These are phyloP conservation scores for Schizochytrium sp. DNA, from an alignment of 108 stramenopile species.

Conservation along the genomic window DNA sequence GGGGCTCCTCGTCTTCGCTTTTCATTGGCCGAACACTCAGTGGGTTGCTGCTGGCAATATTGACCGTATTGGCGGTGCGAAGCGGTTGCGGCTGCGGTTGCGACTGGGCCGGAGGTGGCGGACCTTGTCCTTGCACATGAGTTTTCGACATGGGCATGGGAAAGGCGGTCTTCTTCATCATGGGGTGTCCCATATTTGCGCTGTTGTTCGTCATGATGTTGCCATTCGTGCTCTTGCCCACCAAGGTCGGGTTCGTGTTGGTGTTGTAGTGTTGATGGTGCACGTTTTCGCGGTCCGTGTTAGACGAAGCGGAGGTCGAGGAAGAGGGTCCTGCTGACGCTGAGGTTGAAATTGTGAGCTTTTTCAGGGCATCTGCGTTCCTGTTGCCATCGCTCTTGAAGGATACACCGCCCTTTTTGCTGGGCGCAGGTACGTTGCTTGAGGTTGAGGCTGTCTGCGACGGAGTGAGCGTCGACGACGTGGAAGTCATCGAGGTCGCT, in stretches of 20 bases:
- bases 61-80: background rate
- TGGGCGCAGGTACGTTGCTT: too few relatives aligned
- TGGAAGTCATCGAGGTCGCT: too few relatives aligned
- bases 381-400: too few relatives aligned
- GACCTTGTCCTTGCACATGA: background rate
- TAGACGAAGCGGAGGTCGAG: background rate
- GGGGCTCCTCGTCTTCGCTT: background rate
- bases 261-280: background rate
- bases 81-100: background rate
- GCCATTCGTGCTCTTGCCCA: background rate
- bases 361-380: too few relatives aligned
- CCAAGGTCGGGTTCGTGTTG: background rate
- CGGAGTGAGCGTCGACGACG: too few relatives aligned
- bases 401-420: too few relatives aligned
- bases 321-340: background rate
- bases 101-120: background rate
- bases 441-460: too few relatives aligned
- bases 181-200: background rate
- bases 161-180: background rate
- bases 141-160: background rate
- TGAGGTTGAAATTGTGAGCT: too few relatives aligned
- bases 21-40: background rate
- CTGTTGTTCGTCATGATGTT: too few relatives aligned
- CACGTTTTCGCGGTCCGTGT: background rate
- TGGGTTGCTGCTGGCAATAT: background rate